Evolutionary conservation across 805 yeast genomes (phyloP).

Genomic region (Saccharomycopsis javanensis): DNA sequence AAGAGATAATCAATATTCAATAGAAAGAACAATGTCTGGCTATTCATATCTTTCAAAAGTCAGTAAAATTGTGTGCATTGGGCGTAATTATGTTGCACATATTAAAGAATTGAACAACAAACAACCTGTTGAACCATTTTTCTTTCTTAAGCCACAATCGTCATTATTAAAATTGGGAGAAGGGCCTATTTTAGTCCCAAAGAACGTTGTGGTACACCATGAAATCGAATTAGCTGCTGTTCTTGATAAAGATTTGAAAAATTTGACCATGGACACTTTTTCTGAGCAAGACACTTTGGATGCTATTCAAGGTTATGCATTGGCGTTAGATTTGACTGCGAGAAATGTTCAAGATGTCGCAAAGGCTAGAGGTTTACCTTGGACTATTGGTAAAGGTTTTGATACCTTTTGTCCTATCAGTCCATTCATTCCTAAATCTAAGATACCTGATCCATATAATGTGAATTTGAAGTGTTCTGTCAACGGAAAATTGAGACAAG

Average conservation of each 20-base stretch:
- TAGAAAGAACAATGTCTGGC: not conserved
- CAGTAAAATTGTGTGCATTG: constrained; percentile 84
- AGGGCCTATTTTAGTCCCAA: constrained; percentile 66
- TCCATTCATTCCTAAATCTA: constrained; percentile 50
- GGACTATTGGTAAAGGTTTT: constrained; percentile 95
- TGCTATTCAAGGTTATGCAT: constrained; percentile 75
- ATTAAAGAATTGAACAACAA: constrained; percentile 79
- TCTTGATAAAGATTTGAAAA: constrained; percentile 51
- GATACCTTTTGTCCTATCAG: constrained; percentile 94
- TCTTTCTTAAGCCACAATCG: constrained; percentile 83
- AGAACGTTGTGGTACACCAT: constrained; percentile 73
- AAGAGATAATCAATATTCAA: too few relatives aligned
- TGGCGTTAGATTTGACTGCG: constrained; percentile 91
- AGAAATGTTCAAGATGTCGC: constrained; percentile 94
- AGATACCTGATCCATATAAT: constrained; percentile 65
- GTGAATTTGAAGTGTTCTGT: constrained; percentile 46
- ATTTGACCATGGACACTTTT: constrained; percentile 44
- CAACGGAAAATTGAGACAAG: constrained; percentile 62
- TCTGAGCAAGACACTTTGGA: constrained; percentile 60
- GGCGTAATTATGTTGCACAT: constrained; percentile 96
- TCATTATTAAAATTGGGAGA: constrained; percentile 40
- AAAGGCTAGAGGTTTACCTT: constrained; percentile 87
- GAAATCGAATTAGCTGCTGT: constrained; percentile 88
- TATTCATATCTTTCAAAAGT: constrained; percentile 45
- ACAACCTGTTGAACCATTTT: constrained; percentile 80